Evolutionary conservation across 192 early-diverging fungal species (phyloP).

Genomic region (Backusella tarrabulga): DNA sequence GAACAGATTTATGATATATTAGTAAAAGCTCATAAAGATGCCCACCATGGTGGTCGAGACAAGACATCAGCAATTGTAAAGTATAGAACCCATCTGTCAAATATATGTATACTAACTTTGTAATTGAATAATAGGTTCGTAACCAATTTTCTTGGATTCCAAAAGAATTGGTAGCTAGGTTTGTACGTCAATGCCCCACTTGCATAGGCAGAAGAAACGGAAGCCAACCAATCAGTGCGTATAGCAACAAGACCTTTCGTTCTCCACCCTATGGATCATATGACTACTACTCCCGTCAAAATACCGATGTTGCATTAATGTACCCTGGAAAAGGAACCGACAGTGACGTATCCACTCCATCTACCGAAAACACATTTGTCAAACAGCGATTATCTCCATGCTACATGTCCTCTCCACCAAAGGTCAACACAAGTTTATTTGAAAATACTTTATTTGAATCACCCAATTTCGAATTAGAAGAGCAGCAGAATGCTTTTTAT

Average conservation of each 20-base stretch:
- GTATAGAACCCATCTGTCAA: background rate
- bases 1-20: slow-evolving; percentile 51
- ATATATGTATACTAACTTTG: background rate
- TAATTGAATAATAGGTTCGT: slow-evolving; percentile 13
- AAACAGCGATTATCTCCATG: background rate
- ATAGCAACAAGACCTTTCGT: slow-evolving; percentile 2
- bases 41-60: slow-evolving; percentile 53
- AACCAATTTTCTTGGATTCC: slow-evolving; percentile 30
- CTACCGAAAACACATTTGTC: slow-evolving; percentile 6
- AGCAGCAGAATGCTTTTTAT: background rate
- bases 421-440: background rate
- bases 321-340: background rate
- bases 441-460: background rate
- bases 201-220: slow-evolving; percentile 25
- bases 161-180: slow-evolving; percentile 29
- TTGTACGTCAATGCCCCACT: slow-evolving; percentile 30
- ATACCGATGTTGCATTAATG: background rate
- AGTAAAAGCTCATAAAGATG: slow-evolving; percentile 46
- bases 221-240: background rate
- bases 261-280: background rate
- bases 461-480: background rate
- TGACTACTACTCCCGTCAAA: background rate
- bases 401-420: background rate
- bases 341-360: slow-evolving; percentile 2
- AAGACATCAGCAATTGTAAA: slow-evolving; percentile 54